Base-by-base conservation (phyloP, 164 flowering plant genomes). In the Magnolia officinalis region DNA sequence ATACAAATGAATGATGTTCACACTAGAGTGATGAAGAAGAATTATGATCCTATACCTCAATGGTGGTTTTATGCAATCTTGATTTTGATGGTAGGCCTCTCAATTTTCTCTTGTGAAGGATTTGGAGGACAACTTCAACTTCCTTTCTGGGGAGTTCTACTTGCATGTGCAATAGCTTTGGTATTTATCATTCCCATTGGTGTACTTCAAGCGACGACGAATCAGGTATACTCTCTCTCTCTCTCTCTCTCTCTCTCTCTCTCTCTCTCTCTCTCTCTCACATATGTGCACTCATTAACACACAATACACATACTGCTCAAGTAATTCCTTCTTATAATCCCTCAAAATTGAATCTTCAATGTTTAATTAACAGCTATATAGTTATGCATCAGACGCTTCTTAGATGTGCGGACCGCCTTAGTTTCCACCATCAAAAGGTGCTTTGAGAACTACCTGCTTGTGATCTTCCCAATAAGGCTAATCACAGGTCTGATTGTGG, bases 81-180 rank as follows among this genome's bases (percentile, higher is more conserved):
- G 74, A 74, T 80, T 10, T 0, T 55, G 0, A 74, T 84, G 72
- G n/a, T 92, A 8, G 85, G 19, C 45, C 86, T 92, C 14, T 63
- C 96, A 1, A 0, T 95, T 6, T 18, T 79, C 72, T 80, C 87
- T 11, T 82, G 88, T 26, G 90, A 88, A 79, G 94, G 92, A 14
- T 92, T 91, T 63, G 81, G 74, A 50, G 80, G 79, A 50, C 93
- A 92, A 77, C 84, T 94, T 8, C 97, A 94, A 52, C 95, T 94
- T 13, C 97, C 97, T 2, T 91, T 88, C 84, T 94, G 97, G 97
- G 98, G 98, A 9, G 55, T 94, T 63, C 6, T 91, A 6, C 66
- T 92, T 49, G 92, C 97, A n/a, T 86, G 89, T 87, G 89, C 61
- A 9, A 2, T 74, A 29, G 20, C 76, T 21, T 24, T 65, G n/a